Evolutionary conservation across 768 basidiomycete genomes (phyloP).

Genomic region (Podaxis mareebaensis): DNA sequence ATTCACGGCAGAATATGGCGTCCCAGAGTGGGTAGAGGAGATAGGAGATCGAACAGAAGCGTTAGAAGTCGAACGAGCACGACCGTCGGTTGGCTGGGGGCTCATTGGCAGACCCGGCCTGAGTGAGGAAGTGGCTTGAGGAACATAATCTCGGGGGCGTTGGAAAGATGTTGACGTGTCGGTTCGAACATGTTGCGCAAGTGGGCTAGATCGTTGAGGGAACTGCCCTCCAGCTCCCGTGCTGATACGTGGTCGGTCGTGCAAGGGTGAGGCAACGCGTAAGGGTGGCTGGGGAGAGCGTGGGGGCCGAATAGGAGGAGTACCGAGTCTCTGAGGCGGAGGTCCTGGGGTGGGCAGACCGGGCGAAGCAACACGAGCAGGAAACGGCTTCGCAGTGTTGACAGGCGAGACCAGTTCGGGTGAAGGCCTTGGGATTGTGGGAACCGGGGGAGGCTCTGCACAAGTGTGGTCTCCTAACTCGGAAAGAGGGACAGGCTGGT

Average conservation of each 20-base stretch:
- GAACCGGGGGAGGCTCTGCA: conserved; percentile 45
- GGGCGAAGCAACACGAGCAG: conserved; percentile 39
- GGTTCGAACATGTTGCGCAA: conserved; percentile 26
- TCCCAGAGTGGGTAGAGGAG: background rate
- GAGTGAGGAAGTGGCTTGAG: conserved; percentile 14
- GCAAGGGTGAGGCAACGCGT: conserved; percentile 26
- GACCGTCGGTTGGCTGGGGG: background rate
- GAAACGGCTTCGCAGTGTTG: conserved; percentile 51
- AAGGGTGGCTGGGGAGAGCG: conserved; percentile 22
- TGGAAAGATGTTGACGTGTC: conserved; percentile 20
- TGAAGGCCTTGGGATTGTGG: conserved; percentile 38
- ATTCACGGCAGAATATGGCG: background rate
- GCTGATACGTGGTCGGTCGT: conserved; percentile 32
- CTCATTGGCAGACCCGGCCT: background rate
- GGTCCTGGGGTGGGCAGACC: conserved; percentile 19
- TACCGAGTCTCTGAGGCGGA: conserved; percentile 17
- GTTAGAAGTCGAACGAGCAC: conserved; percentile 3
- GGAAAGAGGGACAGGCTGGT: conserved; percentile 65
- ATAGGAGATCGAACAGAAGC: background rate
- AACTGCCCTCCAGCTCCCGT: conserved; percentile 21
- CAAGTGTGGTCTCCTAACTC: conserved; percentile 83
- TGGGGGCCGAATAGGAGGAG: conserved; percentile 10
- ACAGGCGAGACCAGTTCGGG: conserved; percentile 40
- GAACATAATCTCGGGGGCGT: conserved; percentile 16
- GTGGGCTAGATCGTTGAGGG: conserved; percentile 36